Base-by-base conservation (phyloP, 1,284 basidiomycete genomes). In the Puccinia novopanici region DNA sequence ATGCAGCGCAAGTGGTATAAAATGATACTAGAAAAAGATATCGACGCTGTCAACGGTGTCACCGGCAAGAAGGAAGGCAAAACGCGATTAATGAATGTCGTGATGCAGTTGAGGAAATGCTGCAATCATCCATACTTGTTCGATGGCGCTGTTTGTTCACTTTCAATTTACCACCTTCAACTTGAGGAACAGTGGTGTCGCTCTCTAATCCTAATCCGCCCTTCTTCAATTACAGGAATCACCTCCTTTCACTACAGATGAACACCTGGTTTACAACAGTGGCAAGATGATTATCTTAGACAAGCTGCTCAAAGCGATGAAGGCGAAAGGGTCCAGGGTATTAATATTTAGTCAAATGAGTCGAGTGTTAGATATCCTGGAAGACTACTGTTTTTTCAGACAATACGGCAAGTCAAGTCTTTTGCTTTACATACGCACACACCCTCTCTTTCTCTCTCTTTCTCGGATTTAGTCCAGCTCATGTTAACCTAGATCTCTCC, bases 311-410 rank as follows among this genome's bases (percentile, higher is more conserved):
- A 88, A 89, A 83, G 90, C 89, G 65, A 92, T 98, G 93, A 94
- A 93, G 86, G 91, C 88, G 57, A 95, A 96, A 86, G 96, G 95
- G 15, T 97, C 94, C 1, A 91, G 96, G 15, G 94, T 96, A 1
- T 90, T 98, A 82, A 98, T 99, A 83, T 99, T 99, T 88, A 95
- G 93, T 83, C 96, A 98, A 87, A 99, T 99, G 96, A 95, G 93
- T 87, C 92, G 96, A 61, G 91, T 95, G 37, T 87, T 93, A 40
- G 97, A 99, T 86, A 99, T 99, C 82, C 87, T 99, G 57, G 96
- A 99, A 86, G 97, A 99, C 85, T 99, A 97, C 87, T 98, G 95
- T 86, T 88, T 97, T 82, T 99, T 98, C 89, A 89, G 96, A 70
- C 88, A 88, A 80, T 96, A 93, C 87, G 91, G 94, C 95, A 84